A percentile compares a stretch with the other conserved stretches of the same genome.
These are phyloP conservation scores for Epichloe aotearoae DNA, from an alignment of 2,329 filamentous ascomycete species.

Conservation along the genomic window DNA sequence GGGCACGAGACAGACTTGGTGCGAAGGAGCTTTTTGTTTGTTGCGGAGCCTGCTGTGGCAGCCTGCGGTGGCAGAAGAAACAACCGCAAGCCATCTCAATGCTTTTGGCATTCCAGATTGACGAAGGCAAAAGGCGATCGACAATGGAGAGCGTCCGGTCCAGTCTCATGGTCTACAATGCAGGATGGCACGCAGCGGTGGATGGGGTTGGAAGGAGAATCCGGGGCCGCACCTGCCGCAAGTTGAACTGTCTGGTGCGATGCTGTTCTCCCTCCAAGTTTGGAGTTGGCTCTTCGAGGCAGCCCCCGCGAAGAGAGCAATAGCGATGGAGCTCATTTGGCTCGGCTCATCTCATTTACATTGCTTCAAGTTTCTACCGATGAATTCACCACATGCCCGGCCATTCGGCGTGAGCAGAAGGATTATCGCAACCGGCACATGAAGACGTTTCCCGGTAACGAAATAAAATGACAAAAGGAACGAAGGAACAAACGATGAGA, in stretches of 20 bases:
- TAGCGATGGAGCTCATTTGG: background rate
- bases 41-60: background rate
- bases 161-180: background rate
- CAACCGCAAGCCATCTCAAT: background rate
- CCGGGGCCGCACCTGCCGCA: background rate
- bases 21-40: background rate
- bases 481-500: background rate
- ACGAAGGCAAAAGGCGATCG: background rate
- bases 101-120: background rate
- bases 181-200: background rate
- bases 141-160: background rate
- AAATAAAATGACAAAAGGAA: background rate
- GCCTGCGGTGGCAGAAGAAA: background rate
- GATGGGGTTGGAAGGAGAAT: background rate
- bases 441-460: too few relatives aligned
- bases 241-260: background rate
- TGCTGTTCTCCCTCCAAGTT: background rate
- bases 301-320: background rate
- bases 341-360: too few relatives aligned
- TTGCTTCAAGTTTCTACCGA: too few relatives aligned
- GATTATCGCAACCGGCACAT: too few relatives aligned
- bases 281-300: background rate
- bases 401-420: too few relatives aligned
- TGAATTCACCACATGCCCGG: too few relatives aligned
- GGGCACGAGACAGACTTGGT: background rate